A percentile compares a stretch with the other conserved stretches of the same genome.
Evolutionary conservation across 78 protist genomes (phyloP).

Genomic region (slime mould (Dictyostelium discoideum)): DNA sequence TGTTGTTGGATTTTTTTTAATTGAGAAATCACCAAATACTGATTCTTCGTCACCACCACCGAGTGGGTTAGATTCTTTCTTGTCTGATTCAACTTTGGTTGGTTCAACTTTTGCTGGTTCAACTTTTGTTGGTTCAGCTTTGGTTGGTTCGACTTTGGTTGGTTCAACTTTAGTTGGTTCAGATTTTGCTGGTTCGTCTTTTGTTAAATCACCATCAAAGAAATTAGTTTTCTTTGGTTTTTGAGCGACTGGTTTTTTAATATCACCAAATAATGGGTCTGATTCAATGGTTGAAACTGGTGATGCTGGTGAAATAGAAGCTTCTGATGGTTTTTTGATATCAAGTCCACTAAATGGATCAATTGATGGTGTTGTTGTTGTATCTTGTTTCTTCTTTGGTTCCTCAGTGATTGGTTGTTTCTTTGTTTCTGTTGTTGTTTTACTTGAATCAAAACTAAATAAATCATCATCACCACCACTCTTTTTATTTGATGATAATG

Average conservation of each 20-base stretch:
- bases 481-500: slow-evolving; percentile 6
- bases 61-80: neutral
- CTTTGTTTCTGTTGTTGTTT: neutral
- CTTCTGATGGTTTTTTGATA: slow-evolving; percentile 12
- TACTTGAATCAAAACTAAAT: neutral
- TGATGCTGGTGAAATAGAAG: neutral
- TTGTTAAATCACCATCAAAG: slow-evolving; percentile 19
- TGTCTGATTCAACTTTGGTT: neutral
- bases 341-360: neutral
- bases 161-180: neutral
- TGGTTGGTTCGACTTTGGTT: neutral
- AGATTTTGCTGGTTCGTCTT: neutral
- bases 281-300: neutral
- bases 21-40: slow-evolving; percentile 25
- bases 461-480: neutral
- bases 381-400: neutral
- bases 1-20: neutral
- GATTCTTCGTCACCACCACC: slow-evolving; percentile 39
- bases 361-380: neutral
- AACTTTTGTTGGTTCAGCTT: neutral
- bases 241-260: slow-evolving; percentile 9
- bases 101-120: neutral
- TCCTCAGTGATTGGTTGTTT: neutral
- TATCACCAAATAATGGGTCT: slow-evolving; percentile 21
- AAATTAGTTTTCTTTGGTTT: slow-evolving; percentile 42